These are phyloP conservation scores for Russula sp. DNA, from an alignment of 768 basidiomycete species.

Conservation along the genomic window DNA sequence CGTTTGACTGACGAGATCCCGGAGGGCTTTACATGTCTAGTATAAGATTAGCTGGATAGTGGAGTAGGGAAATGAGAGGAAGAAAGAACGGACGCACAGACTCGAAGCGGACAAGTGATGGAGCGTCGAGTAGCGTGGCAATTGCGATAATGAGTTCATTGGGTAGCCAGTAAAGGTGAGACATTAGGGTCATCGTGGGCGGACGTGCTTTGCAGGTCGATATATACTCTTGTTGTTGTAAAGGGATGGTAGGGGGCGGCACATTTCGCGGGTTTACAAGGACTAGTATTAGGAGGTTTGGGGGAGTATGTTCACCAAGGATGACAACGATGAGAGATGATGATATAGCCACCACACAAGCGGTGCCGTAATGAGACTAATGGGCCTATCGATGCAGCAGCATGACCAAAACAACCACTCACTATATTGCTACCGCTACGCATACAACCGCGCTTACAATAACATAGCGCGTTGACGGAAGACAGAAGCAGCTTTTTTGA, in stretches of 20 bases:
- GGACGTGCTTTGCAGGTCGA: neutral
- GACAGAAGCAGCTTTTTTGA: neutral
- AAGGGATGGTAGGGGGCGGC: neutral
- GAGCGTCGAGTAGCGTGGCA: neutral
- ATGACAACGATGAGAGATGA: neutral
- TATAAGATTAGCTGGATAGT: neutral
- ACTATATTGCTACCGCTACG: neutral
- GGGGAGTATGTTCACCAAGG: neutral
- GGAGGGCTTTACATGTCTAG: constrained; percentile 8
- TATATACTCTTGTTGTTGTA: neutral
- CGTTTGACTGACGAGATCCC: neutral
- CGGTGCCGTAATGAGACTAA: neutral
- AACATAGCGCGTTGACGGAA: neutral
- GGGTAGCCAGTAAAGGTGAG: neutral
- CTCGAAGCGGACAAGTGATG: neutral
- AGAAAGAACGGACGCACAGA: neutral
- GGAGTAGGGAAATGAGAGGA: neutral
- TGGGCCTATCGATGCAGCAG: neutral
- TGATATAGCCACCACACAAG: neutral
- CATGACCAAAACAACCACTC: neutral
- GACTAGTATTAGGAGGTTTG: constrained; percentile 1
- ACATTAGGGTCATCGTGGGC: neutral
- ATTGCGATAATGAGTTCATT: neutral
- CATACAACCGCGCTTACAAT: neutral
- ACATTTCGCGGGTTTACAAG: neutral